Base-by-base conservation (phyloP, 2,329 filamentous ascomycete species). In the Fusarium haematococcum region DNA sequence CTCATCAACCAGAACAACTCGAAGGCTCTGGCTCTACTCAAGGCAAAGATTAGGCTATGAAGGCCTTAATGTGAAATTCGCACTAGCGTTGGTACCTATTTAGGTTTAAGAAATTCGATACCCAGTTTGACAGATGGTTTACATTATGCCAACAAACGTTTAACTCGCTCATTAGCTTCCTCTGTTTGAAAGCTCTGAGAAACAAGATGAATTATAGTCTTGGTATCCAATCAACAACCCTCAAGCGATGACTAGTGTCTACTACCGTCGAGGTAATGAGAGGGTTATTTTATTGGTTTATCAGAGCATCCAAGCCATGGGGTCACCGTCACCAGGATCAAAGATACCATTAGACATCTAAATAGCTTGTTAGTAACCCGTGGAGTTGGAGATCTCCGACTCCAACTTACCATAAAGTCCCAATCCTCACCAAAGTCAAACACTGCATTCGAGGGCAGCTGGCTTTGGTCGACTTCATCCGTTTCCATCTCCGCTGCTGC, bases 1-100 rank as follows among this genome's bases (percentile, higher is more conserved):
- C 61, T 83, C 25, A 77, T 77, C 14, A 79, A 80, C 11, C 79
- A 80, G 13, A 81, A 82, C 57, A 76, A 77, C 9, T 52, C 33
- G 4, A 70, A 75, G 14, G 82, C 81, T 4, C 71, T 81, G 45
- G 59, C 63, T 37, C 45, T 83, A 30, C 30, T 83, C 6, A 82
- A 79, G 39, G 64, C 60, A 20, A 79, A 77, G 41, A 37, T 83
- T 23, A 77, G 61, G 25, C 52, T 80, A 27, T 80, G 67, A 70
- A 50, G 30, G 20, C 8, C 23, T 27, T 20, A 14, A 27, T 39
- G 13, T 27, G 20, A 14, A 43, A 14, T 33, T 56, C 14, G 16
- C 11, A 30, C 8, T 39, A 11, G 30, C 18, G 27, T 30, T n/a
- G 9, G 3, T 39, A 14, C 13, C 13, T 30, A 18, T n/a, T 59